Evolutionary conservation across 176 grass and related monocot genomes (phyloP).

Genomic region (Oryza rufipogon): DNA sequence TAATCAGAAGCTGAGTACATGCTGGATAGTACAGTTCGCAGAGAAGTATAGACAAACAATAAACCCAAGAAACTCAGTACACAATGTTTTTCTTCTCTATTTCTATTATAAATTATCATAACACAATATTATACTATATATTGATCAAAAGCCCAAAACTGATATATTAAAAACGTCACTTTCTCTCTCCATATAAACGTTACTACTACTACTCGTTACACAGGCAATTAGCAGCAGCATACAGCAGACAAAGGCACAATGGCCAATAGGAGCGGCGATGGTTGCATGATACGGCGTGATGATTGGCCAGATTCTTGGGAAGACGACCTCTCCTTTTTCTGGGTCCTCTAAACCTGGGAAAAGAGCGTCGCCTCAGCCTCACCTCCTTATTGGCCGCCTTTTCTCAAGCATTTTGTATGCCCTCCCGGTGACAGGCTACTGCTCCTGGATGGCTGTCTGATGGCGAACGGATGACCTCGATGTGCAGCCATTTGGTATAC

Average conservation of each 20-base stretch:
- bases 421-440: conserved; percentile 37
- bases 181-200: background rate
- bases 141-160: background rate
- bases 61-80: background rate
- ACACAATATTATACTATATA: too few relatives aligned
- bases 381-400: background rate
- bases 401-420: conserved; percentile 9
- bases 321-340: background rate
- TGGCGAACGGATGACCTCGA: conserved; percentile 40
- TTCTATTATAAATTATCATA: background rate
- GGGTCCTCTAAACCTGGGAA: conserved; percentile 12
- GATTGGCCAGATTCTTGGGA: background rate
- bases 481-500: background rate
- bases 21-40: too few relatives aligned
- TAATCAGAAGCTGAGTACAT: too few relatives aligned
- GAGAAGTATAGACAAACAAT: background rate
- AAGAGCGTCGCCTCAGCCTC: background rate
- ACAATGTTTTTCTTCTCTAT: background rate
- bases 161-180: background rate
- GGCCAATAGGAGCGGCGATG: background rate
- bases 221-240: conserved; percentile 1
- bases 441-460: conserved; percentile 29
- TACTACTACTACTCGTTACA: background rate
- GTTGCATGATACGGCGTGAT: conserved; percentile 14
- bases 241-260: background rate